These are phyloP conservation scores for Rosa hybrid DNA, from an alignment of 331 rosid genomes.

Conservation along the genomic window DNA sequence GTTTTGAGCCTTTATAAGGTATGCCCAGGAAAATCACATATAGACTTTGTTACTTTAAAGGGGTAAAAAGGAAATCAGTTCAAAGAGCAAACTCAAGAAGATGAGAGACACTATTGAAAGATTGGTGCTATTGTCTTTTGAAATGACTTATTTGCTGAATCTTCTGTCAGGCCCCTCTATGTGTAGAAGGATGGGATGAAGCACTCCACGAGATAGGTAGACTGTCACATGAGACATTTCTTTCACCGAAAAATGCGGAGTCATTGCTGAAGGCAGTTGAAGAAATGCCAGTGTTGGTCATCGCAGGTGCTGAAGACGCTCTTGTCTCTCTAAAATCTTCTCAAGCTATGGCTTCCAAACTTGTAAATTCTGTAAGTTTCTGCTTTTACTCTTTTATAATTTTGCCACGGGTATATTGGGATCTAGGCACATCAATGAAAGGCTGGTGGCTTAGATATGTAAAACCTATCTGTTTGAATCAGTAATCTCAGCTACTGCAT, in stretches of 20 bases:
- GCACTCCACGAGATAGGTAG: constrained; percentile 94
- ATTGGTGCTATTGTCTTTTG: background rate
- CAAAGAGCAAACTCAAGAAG: background rate
- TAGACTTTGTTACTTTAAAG: background rate
- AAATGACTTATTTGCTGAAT: background rate
- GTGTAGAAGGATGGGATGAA: constrained; percentile 95
- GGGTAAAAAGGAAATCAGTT: background rate
- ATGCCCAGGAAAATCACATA: background rate
- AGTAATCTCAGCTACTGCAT: background rate
- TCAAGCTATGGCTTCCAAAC: constrained; percentile 81
- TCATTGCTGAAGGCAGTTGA: constrained; percentile 62
- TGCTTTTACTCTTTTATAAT: background rate
- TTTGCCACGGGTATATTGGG: background rate
- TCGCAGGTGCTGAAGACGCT: constrained; percentile 89
- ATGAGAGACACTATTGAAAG: background rate
- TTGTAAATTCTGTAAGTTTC: constrained; percentile 75
- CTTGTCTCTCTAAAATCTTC: constrained; percentile 74
- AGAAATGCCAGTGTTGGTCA: constrained; percentile 72
- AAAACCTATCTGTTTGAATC: background rate
- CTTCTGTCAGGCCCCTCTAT: constrained; percentile 74
- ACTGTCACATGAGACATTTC: constrained; percentile 73
- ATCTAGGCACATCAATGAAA: background rate
- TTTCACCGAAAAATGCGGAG: constrained; percentile 57
- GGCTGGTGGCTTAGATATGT: background rate
- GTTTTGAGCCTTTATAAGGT: constrained; percentile 88